A percentile compares a stretch with the other conserved stretches of the same genome.
phyloP scores from a whole-genome alignment of 306 rosid genomes.

The Sicyos baderoa region DNA sequence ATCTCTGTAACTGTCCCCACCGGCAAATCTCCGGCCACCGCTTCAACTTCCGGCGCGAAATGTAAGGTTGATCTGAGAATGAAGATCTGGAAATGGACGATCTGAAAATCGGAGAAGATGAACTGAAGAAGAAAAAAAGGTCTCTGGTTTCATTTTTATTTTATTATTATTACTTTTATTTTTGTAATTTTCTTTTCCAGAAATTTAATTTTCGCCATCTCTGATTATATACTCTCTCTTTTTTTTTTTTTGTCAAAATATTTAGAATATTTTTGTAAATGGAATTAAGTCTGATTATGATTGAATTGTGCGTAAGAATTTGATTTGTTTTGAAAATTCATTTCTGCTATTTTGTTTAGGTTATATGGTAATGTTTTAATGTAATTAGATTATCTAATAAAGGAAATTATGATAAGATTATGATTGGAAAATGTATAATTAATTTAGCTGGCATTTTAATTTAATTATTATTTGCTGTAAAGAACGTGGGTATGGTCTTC shows the following conservation, averaged over 20 bases:
- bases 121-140: constrained; percentile 8
- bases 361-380: neutral
- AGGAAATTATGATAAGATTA: neutral
- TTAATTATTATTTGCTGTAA: neutral
- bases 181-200: constrained; percentile 4
- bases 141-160: constrained; percentile 1
- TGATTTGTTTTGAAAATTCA: neutral
- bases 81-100: constrained; percentile 98
- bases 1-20: constrained; percentile 45
- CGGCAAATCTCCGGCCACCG: constrained; percentile 61
- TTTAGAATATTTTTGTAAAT: constrained; percentile 18
- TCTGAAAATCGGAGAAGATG: constrained; percentile 20
- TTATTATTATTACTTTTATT: neutral
- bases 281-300: constrained; percentile 6
- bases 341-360: neutral
- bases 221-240: constrained; percentile 1
- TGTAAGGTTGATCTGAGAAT: constrained; percentile 59
- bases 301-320: constrained; percentile 6
- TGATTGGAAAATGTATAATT: neutral
- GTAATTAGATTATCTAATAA: neutral
- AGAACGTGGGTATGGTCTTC: neutral
- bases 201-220: constrained; percentile 9
- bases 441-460: neutral
- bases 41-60: constrained; percentile 46
- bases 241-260: neutral